Evolutionary conservation across 2,329 filamentous ascomycete species (phyloP).

Genomic region (Pestalotiopsis sp.): DNA sequence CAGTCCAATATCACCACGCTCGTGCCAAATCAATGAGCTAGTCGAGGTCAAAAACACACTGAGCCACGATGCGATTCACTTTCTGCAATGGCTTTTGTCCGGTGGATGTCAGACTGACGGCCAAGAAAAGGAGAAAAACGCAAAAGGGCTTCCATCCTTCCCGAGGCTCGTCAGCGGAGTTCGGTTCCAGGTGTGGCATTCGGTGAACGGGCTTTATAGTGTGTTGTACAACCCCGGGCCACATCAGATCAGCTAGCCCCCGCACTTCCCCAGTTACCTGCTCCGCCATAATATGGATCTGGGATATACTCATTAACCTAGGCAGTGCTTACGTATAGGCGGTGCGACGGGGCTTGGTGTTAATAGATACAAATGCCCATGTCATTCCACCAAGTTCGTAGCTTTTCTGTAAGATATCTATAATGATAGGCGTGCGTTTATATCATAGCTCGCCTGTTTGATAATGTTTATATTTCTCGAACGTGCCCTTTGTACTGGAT

Average conservation of each 20-base stretch:
- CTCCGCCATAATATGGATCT: not conserved
- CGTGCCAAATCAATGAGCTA: not conserved
- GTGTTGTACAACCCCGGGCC: not conserved
- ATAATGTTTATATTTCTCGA: no score
- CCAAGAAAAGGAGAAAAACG: no score
- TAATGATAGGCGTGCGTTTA: no score
- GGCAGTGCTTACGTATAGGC: no score
- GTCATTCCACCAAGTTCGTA: no score
- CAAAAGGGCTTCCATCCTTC: not conserved
- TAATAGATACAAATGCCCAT: no score
- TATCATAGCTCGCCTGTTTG: no score
- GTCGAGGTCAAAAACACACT: not conserved
- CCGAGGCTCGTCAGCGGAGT: not conserved
- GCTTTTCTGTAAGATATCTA: no score
- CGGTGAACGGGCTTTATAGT: not conserved
- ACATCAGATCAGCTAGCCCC: not conserved
- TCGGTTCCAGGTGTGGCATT: not conserved
- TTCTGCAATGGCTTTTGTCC: not conserved
- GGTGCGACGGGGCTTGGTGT: no score
- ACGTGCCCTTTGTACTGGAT: no score
- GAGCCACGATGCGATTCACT: not conserved
- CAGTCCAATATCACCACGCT: not conserved
- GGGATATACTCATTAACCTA: not conserved
- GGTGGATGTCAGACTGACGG: not conserved
- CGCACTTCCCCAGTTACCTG: not conserved